Evolutionary conservation across 495 filamentous ascomycete species (phyloP), one percentile per base, ranked within the genome.

Genomic region (Penicillium crystallinum): DNA sequence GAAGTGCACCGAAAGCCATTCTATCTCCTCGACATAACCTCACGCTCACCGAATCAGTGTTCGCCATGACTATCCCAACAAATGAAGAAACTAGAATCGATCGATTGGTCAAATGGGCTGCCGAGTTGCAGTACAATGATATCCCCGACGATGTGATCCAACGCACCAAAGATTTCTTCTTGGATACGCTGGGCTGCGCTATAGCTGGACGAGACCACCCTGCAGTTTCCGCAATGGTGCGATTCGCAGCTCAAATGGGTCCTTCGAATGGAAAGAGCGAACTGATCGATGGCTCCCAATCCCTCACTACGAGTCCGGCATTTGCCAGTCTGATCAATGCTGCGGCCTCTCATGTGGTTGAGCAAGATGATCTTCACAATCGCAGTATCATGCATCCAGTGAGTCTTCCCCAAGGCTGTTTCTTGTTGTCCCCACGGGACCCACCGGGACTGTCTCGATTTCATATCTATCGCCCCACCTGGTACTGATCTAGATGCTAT

Each of bases 331-430:
- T 71, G 37, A 52, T 71, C 2, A 71, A 71, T 44, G 68, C 56
- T n/a, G 68, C 64, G 23, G 53, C 68, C 11, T 64, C 66, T 2
- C 68, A 71, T 60, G 68, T 71, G 0, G 68, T 71, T 12, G 68
- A 71, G 47, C 68, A 71, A 39, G 68, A 71, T 59, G 68, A 71
- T 56, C 59, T 71, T 39, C 68, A 71, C 46, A 71, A 69, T 52
- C 50, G 64, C 9, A 71, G 68, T 50, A 71, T 71, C 30, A 66
- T 65, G 62, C 68, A 71, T 57, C 68, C 68, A 15, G 68, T 71
- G 33, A 33, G 64, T 59, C 23, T 44, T 31, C 11, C 40, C n/a
- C 10, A 6, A 14, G 15, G n/a, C n/a, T n/a, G n/a, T n/a, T 36
- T 54, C 37, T n/a, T 9, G 0, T 40, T 40, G 37, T 21, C 3